Conservation (phyloP, 1,139 yeast genomes). For the Blastobotrys buckinghamii region DNA sequence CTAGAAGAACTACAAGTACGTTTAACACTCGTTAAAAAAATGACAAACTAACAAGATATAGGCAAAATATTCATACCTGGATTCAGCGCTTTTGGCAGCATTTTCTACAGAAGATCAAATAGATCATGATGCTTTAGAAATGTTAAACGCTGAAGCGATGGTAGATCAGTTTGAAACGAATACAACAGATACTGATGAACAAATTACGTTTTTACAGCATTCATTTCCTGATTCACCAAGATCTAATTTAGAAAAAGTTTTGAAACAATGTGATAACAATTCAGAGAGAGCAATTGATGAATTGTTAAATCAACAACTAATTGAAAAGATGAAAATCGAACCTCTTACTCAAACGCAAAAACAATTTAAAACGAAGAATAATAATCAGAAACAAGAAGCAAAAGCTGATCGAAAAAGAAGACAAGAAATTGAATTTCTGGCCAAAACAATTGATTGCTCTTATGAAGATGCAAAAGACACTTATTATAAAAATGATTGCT, state of each 20-base stretch:
- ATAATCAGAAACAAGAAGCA: neutral
- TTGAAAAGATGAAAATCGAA: conserved; percentile 16
- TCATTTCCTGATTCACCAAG: conserved; percentile 24
- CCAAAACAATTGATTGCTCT: conserved; percentile 3
- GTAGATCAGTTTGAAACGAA: conserved; percentile 4
- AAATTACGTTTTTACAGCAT: conserved; percentile 17
- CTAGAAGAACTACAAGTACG: neutral
- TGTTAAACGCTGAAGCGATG: conserved; percentile 12
- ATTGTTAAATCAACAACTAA: conserved; percentile 21
- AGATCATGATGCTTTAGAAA: conserved; percentile 7
- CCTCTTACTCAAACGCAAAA: conserved; percentile 6
- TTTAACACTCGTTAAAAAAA: neutral
- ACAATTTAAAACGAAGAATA: neutral
- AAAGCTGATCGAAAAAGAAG: neutral
- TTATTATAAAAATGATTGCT: conserved; percentile 11
- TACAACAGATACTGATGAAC: neutral
- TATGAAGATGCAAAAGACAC: conserved; percentile 9
- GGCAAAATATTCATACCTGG: conserved; percentile 13
- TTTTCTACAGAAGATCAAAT: conserved; percentile 9
- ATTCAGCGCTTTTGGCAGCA: conserved; percentile 15
- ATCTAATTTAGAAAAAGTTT: conserved; percentile 16
- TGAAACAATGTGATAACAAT: conserved; percentile 19
- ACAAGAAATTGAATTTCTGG: conserved; percentile 9
- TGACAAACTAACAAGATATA: neutral
- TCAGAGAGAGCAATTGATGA: conserved; percentile 23